phyloP scores from a whole-genome alignment of 352 stramenopile species.

The Phytophthora cajani region DNA sequence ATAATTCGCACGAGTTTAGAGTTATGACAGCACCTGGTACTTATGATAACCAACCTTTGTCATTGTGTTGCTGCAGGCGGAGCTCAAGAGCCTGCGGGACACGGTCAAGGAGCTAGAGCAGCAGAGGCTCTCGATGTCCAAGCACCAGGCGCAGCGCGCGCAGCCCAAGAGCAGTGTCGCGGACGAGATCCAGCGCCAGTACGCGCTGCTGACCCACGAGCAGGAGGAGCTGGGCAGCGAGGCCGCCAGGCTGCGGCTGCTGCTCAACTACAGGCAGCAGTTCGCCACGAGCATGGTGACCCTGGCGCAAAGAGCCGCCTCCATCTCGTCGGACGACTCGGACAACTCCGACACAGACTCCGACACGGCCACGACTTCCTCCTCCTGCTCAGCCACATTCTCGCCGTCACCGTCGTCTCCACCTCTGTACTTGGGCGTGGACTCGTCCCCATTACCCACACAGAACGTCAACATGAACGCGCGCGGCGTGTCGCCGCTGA shows the following conservation, averaged over 20 bases:
- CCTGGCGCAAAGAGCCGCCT: constrained; percentile 21
- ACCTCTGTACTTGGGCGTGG: background rate
- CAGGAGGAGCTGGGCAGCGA: constrained; percentile 55
- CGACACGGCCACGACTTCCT: constrained; percentile 32
- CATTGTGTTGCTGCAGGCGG: constrained; percentile 35
- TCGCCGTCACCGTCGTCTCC: constrained; percentile 10
- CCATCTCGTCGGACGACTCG: constrained; percentile 29
- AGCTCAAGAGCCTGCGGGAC: constrained; percentile 56
- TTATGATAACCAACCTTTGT: constrained; percentile 18
- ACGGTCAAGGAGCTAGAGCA: constrained; percentile 63
- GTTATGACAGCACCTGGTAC: background rate
- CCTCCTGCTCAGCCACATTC: constrained; percentile 16
- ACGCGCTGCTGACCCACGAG: constrained; percentile 46
- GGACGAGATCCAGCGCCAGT: constrained; percentile 44
- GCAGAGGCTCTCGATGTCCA: constrained; percentile 41
- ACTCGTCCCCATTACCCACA: background rate
- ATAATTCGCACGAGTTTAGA: background rate
- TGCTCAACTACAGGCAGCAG: constrained; percentile 48
- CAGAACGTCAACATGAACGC: constrained; percentile 12
- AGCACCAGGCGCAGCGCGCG: constrained; percentile 17
- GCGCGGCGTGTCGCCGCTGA: constrained; percentile 43
- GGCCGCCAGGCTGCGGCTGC: constrained; percentile 43
- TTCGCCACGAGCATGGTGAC: constrained; percentile 47
- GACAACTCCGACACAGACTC: constrained; percentile 36
- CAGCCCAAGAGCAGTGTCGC: background rate